A percentile compares a stretch with the other conserved stretches of the same genome.
Evolutionary conservation across 2,329 filamentous ascomycete genomes (phyloP).

Genomic region (Chrysoporthe deuterocubensis): DNA sequence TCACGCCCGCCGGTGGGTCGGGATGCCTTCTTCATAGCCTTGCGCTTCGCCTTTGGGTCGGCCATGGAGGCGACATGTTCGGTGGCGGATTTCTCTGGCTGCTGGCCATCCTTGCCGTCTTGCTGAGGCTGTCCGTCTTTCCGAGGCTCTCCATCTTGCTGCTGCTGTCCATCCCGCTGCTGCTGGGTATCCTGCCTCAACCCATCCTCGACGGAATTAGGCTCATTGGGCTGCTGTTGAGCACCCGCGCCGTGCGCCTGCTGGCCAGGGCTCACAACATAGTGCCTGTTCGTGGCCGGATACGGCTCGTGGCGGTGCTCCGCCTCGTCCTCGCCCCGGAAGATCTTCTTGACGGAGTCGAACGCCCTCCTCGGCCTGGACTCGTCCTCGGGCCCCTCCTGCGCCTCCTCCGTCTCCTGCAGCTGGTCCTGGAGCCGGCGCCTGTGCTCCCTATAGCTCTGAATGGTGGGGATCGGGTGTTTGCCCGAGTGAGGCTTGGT

Average conservation of each 20-base stretch:
- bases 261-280: constrained; percentile 23
- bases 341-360: constrained; percentile 42
- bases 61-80: constrained; percentile 43
- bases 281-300: constrained; percentile 42
- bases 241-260: constrained; percentile 7
- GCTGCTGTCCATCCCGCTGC: constrained; percentile 8
- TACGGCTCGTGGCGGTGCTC: constrained; percentile 41
- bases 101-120: constrained; percentile 17
- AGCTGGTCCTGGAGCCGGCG: constrained; percentile 48
- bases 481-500: constrained; percentile 47
- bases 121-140: constrained; percentile 18
- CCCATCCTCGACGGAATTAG: constrained; percentile 24
- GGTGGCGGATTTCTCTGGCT: constrained; percentile 39
- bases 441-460: constrained; percentile 52
- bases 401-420: constrained; percentile 33
- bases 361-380: constrained; percentile 42
- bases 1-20: constrained; percentile 56
- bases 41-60: constrained; percentile 52
- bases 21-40: constrained; percentile 50
- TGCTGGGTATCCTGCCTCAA: constrained; percentile 16
- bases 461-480: constrained; percentile 53
- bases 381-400: constrained; percentile 40
- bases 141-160: not conserved
- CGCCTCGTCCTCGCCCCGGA: constrained; percentile 39
- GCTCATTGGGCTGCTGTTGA: not conserved